Base-by-base conservation (phyloP, 495 filamentous ascomycete genomes). In the Bacidia gigantensis region DNA sequence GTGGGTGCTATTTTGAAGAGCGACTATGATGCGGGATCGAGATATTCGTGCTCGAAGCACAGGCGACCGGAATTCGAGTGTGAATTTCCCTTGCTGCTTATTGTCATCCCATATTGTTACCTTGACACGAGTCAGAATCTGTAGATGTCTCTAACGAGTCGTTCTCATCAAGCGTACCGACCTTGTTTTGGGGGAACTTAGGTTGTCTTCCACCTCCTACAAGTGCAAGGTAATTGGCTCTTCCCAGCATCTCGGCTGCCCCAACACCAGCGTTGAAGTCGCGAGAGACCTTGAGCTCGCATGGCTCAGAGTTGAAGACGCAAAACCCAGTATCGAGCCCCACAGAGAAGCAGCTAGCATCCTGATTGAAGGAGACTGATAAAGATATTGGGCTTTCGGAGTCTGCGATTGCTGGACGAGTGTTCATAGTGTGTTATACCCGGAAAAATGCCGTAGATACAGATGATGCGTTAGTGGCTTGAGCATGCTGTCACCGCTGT, bases 41-140 rank as follows among this genome's bases (percentile, higher is more conserved):
- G 85, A 84, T 23, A 95, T 71, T 51, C 86, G 81, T 21, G 89
- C 83, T 7, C 86, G 81, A 29, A 86, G 78, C 41, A 95, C 81
- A 14, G 77, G 75, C n/a, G 81, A 79, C 46, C 78, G 77, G 58
- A 87, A 84, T 50, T 86, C 82, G 41, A 93, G 75, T 0, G 79
- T 79, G 42, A 89, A 76, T 23, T 78, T 82, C 3, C 78, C 74
- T 59, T 85, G 86, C 56, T 84, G 79, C 57, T 85, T 87, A 22
- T 72, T 74, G 58, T 94, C 87, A 63, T 97, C 89, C 92, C 90
- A 98, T 53, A 96, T 84, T 24, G 94, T 77, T 54, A 89, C 72
- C 84, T 87, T n/a, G n/a, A 47, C 29, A n/a, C 14, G 11, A 50
- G 26, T 10, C 49, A 52, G n/a, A 9, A 20, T 1, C 18, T 5